Evolutionary conservation across 2,329 filamentous ascomycete species (phyloP), one percentile per base, ranked within the genome.

Genomic region (Calonectria hongkongensis): DNA sequence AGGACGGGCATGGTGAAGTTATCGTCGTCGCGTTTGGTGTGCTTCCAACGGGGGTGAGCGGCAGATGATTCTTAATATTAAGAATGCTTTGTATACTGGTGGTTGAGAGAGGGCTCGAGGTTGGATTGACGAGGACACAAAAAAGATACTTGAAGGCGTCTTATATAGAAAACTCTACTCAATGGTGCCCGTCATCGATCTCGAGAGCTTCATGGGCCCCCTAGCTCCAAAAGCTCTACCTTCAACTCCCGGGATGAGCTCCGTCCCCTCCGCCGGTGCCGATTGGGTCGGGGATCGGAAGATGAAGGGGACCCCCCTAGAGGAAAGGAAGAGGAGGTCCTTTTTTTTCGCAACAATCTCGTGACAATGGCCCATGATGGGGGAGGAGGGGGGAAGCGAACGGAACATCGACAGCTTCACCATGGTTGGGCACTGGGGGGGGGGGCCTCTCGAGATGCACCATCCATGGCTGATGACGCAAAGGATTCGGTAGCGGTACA

Each of bases 1-100:
- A 86, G 73, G 64, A 77, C 66, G 36, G 76, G 73, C 85, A 86
- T 86, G 56, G 70, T 77, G 71, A 67, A 15, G 45, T n/a, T 66
- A 36, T 41, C 25, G 45, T 63, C 65, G 27, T 21, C 3, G 60
- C 56, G 47, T 21, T 25, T 70, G 2, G 6, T 48, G 33, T 47
- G n/a, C 41, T 41, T 7, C n/a, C 28, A 36, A n/a, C 28, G 15
- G 43, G 27, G n/a, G 41, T n/a, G 25, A 21, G 62, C 25, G 25
- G 25, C 7, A 12, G 30, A 3, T 56, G 33, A 1, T 10, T 21
- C 13, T n/a, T 21, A 41, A 27, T 41, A 41, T 10, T 25, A 60
- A 41, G 25, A 27, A 27, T 41, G 25, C 18, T 41, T 36, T 60
- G 39, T 60, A 4, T 63, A 47, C 27, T 54, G 33, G 45, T 16